Evolutionary conservation across 2,329 filamentous ascomycete genomes (phyloP), one percentile per base, ranked within the genome.

Genomic region (Colletotrichum trifolii): DNA sequence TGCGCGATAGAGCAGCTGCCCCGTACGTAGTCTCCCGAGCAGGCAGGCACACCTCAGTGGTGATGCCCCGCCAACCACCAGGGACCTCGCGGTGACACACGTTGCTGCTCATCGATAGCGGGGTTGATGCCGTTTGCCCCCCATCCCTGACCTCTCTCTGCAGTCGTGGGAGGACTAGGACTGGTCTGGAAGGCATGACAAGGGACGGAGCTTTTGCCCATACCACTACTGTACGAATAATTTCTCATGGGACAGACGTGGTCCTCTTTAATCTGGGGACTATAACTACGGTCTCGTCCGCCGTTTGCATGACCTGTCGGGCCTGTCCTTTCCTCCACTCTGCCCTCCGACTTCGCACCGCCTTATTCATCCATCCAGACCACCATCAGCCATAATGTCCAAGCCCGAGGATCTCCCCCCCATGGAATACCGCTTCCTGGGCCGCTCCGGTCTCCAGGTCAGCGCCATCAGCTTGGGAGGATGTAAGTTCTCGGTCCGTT

Each of bases 401-500:
- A 79, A 78, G 68, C 80, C 81, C 50, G 77, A 79, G 57, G 79
- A 78, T 68, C 73, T 78, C 55, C 81, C 78, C 57, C 78, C 76
- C 58, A 92, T 92, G 90, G 82, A 89, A 72, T 92, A 92, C 77
- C 88, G 90, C 70, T 88, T 87, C 77, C 83, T 93, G 8, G 91
- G 91, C 72, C 85, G 85, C 43, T 90, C 89, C 13, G 91, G 91
- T 58, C 83, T 94, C 15, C 88, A 93, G 75, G 90, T 94, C 39
- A 93, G 90, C 35, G 85, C 88, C 49, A 90, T 94, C 67, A 89
- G 89, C 2, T 82, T 94, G 3, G 91, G 88, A 64, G 87, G 88
- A 69, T 90, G 89, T 69, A 47, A 63, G 67, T 66, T 45, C 15
- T 36, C 34, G 11, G 13, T 8, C 35, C 36, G 2, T n/a, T 15